Evolutionary conservation across 2,329 filamentous ascomycete genomes (phyloP).

Genomic region (Verticillium nonalfalfae): DNA sequence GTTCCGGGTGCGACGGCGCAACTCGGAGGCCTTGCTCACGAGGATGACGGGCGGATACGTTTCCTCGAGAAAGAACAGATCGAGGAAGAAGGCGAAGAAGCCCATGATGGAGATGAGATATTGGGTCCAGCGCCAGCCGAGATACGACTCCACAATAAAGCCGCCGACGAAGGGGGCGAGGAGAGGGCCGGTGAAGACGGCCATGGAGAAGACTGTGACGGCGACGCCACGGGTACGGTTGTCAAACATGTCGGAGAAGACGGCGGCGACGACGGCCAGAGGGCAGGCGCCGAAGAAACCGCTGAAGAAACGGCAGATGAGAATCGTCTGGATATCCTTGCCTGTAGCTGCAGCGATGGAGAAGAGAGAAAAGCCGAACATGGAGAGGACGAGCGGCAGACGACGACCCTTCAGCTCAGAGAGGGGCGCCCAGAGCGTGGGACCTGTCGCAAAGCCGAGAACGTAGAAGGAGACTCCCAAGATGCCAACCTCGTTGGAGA

Average conservation of each 20-base stretch:
- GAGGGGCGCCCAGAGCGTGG: conserved; percentile 65
- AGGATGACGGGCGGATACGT: conserved; percentile 65
- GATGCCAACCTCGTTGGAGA: conserved; percentile 55
- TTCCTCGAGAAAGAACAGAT: conserved; percentile 59
- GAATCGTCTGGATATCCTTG: conserved; percentile 62
- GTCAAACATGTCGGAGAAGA: conserved; percentile 68
- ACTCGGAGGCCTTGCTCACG: conserved; percentile 51
- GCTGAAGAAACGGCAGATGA: conserved; percentile 67
- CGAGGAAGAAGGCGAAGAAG: conserved; percentile 49
- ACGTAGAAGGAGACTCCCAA: conserved; percentile 65
- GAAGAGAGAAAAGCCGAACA: conserved; percentile 66
- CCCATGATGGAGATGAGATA: conserved; percentile 60
- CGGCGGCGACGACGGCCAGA: conserved; percentile 61
- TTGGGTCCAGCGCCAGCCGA: conserved; percentile 70
- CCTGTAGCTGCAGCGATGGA: conserved; percentile 58
- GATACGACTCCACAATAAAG: conserved; percentile 54
- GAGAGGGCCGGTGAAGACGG: conserved; percentile 61
- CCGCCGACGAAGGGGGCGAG: conserved; percentile 64
- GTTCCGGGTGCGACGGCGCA: conserved; percentile 59
- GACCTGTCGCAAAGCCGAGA: conserved; percentile 66
- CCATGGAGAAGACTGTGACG: conserved; percentile 52
- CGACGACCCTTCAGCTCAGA: conserved; percentile 66
- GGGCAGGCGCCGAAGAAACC: conserved; percentile 68
- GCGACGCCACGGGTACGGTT: conserved; percentile 54
- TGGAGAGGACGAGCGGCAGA: conserved; percentile 52